phyloP scores from a whole-genome alignment of 768 basidiomycete species.

The Boletellus ananas region DNA sequence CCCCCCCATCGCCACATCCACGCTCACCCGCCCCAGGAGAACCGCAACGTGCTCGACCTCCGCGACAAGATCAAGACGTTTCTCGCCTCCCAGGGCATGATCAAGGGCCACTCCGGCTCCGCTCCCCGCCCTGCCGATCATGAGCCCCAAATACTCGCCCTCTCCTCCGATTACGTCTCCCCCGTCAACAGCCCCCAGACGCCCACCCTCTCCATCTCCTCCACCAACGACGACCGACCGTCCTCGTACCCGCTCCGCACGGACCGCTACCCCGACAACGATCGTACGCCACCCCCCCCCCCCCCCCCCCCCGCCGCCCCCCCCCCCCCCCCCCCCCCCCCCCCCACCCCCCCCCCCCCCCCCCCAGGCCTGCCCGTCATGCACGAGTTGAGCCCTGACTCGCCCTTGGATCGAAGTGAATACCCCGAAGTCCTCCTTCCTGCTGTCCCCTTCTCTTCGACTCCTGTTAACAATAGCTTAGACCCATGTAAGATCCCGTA shows the following conservation, averaged over 20 bases:
- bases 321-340: not conserved
- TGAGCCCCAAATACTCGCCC: constrained; percentile 51
- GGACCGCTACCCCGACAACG: constrained; percentile 27
- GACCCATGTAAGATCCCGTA: constrained; percentile 73
- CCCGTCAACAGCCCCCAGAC: constrained; percentile 42
- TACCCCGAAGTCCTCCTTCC: constrained; percentile 30
- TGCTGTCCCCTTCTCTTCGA: constrained; percentile 28
- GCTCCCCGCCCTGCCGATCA: constrained; percentile 56
- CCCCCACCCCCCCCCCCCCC: not conserved
- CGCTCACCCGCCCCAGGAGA: constrained; percentile 48
- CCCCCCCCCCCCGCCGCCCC: not conserved
- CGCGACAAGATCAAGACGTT: constrained; percentile 78
- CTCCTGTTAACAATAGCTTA: constrained; percentile 51
- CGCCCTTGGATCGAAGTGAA: constrained; percentile 30
- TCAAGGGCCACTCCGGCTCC: constrained; percentile 80
- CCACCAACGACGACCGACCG: constrained; percentile 37
- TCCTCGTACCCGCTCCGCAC: constrained; percentile 32
- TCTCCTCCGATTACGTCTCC: constrained; percentile 42
- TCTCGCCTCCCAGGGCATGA: constrained; percentile 81
- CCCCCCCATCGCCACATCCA: not conserved
- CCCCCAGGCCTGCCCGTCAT: constrained; percentile 27
- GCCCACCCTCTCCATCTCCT: constrained; percentile 45
- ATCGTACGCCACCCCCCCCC: constrained; percentile 19
- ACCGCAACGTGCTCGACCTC: constrained; percentile 59
- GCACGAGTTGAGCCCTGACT: constrained; percentile 32